Evolutionary conservation across 208 protist species (phyloP).

Genomic region (Strigomonas galati): DNA sequence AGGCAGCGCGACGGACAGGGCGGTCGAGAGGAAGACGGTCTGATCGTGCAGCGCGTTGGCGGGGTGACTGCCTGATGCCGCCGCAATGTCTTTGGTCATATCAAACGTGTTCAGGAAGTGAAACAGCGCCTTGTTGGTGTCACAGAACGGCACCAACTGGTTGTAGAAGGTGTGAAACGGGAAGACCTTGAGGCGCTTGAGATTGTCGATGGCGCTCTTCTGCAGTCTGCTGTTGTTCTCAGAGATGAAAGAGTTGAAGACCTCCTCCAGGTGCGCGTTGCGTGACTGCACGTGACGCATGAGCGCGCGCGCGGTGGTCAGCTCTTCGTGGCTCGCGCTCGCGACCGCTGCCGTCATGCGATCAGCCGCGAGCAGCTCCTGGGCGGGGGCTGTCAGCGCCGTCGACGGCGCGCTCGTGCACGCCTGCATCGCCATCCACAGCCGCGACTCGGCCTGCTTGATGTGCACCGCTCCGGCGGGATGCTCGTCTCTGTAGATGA

Average conservation of each 20-base stretch:
- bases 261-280: conserved; percentile 33
- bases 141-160: conserved; percentile 73
- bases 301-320: conserved; percentile 4
- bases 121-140: conserved; percentile 76
- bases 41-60: conserved; percentile 26
- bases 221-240: conserved; percentile 65
- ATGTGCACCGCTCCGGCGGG: conserved; percentile 43
- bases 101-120: conserved; percentile 77
- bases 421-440: conserved; percentile 70
- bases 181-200: conserved; percentile 66
- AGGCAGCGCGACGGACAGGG: conserved; percentile 65
- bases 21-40: conserved; percentile 68
- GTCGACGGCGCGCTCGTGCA: conserved; percentile 45
- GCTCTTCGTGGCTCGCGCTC: conserved; percentile 22
- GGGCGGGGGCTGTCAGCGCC: conserved; percentile 14
- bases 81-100: conserved; percentile 59
- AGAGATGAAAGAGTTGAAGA: conserved; percentile 58
- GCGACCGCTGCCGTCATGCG: conserved; percentile 8
- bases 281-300: conserved; percentile 23
- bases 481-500: conserved; percentile 65
- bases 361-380: neutral
- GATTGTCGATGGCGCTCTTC: conserved; percentile 67
- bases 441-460: conserved; percentile 63
- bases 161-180: conserved; percentile 63
- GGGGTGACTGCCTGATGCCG: conserved; percentile 1